Conservation (phyloP, 148 eudicot genomes). For the Rhododendron simsii region DNA sequence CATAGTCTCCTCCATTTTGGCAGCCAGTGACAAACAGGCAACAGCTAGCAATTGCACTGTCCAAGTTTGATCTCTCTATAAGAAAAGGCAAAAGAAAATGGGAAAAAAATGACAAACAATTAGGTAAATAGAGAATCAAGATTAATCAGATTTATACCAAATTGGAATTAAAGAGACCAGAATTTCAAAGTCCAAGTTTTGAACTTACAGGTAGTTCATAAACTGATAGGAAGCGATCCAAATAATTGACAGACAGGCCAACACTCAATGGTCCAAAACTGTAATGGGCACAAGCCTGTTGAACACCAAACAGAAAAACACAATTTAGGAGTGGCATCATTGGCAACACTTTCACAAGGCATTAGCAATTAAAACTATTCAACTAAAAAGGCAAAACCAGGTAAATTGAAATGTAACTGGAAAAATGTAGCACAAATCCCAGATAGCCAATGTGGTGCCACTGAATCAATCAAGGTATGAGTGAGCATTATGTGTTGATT, state of each 20-base stretch:
- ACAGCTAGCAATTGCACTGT: constrained; percentile 70
- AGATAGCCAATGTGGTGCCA: neutral
- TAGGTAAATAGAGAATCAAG: neutral
- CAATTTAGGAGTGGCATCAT: constrained; percentile 5
- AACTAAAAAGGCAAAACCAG: neutral
- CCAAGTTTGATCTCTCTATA: constrained; percentile 63
- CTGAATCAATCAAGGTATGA: neutral
- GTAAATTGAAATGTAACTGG: neutral
- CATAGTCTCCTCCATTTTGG: constrained; percentile 65
- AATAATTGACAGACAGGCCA: constrained; percentile 63
- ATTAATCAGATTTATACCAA: neutral
- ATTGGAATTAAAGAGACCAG: neutral
- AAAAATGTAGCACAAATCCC: neutral
- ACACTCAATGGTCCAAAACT: constrained; percentile 56
- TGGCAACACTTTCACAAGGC: neutral
- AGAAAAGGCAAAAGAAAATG: neutral
- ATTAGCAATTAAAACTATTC: neutral
- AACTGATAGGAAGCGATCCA: constrained; percentile 71
- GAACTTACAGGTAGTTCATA: constrained; percentile 64
- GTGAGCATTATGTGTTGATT: neutral
- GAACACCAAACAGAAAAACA: constrained; percentile 10
- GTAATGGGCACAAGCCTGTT: constrained; percentile 71
- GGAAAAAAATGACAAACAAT: neutral
- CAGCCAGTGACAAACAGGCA: constrained; percentile 83
- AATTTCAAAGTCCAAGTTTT: neutral